Base-by-base conservation (phyloP, 768 basidiomycete genomes). In the Amanita brunnescens region DNA sequence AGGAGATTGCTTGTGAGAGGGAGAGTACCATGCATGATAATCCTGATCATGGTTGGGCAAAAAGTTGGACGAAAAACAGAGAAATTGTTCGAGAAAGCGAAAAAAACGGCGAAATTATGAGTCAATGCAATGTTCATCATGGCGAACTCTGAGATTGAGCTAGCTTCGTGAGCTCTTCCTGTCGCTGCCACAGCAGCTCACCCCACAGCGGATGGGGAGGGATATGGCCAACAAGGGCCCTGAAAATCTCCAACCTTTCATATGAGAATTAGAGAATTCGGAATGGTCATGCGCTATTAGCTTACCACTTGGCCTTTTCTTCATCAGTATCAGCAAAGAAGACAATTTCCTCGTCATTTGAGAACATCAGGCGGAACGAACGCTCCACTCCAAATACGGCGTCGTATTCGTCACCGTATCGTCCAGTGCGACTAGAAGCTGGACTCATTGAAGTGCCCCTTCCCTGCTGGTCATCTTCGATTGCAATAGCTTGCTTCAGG, bases 191-290 rank as follows among this genome's bases (percentile, higher is more conserved):
- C 35, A 91, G 65, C 34, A 95, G 71, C 69, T 95, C 93, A 2
- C 86, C 93, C 93, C 93, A 96, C 10, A 96, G 70, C 2, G 91
- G 91, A 64, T 94, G 90, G 2, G 89, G 87, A 7, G 93, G 93
- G 58, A 96, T 92, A 52, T 82, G 85, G 6, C 91, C 91, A 54
- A 95, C 81, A 33, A 95, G 73, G 0, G 90, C 87, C 45, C 79
- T 77, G 9, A 96, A 73, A 6, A 94, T 84, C 57, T 89, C 82
- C 55, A 96, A 72, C 93, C 93, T 96, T 62, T 6, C 58, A 23
- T 33, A 39, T 56, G 2, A 49, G 33, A 21, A 52, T 20, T 26
- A 24, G 44, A 47, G 18, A 33, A 30, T n/a, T 20, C 24, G 13
- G 8, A n/a, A 20, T 23, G 3, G 12, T 12, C 21, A 32, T 4